phyloP scores from a whole-genome alignment of 306 rosid species.

The Leucaena leucocephala region DNA sequence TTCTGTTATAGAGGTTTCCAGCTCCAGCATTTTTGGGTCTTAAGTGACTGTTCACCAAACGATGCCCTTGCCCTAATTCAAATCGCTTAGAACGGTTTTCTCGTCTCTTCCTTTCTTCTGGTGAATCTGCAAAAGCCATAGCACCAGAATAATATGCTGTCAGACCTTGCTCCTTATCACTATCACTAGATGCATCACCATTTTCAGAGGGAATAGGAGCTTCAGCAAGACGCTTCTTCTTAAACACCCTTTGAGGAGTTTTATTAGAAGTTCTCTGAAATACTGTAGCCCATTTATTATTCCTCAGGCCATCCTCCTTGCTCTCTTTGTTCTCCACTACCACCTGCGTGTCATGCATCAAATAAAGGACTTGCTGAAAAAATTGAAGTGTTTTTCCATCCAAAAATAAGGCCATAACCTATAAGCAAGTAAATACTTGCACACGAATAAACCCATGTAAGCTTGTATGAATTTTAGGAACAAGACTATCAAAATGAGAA shows the following conservation, averaged over 20 bases:
- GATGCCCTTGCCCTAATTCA: slow-evolving; percentile 79
- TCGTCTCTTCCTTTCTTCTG: slow-evolving; percentile 92
- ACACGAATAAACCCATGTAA: neutral
- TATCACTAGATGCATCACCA: slow-evolving; percentile 82
- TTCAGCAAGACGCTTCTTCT: slow-evolving; percentile 79
- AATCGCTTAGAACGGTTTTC: slow-evolving; percentile 93
- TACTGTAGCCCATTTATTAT: slow-evolving; percentile 54
- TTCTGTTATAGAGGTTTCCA: slow-evolving; percentile 74
- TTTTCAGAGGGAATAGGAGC: slow-evolving; percentile 54
- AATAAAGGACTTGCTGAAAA: slow-evolving; percentile 14
- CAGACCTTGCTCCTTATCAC: slow-evolving; percentile 85
- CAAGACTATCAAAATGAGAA: slow-evolving; percentile 18
- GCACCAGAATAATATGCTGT: slow-evolving; percentile 70
- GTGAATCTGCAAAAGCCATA: slow-evolving; percentile 71
- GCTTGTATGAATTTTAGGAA: neutral
- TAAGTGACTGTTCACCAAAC: slow-evolving; percentile 55
- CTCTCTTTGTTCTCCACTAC: slow-evolving; percentile 56
- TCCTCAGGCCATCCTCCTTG: slow-evolving; percentile 54
- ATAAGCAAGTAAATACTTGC: neutral
- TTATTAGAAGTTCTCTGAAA: slow-evolving; percentile 63
- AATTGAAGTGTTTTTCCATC: neutral
- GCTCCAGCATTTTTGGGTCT: slow-evolving; percentile 64
- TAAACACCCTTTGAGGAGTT: slow-evolving; percentile 60
- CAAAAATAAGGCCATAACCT: neutral
- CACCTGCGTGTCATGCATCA: slow-evolving; percentile 51